A percentile compares a stretch with the other conserved stretches of the same genome.
Evolutionary conservation across 148 eudicot species (phyloP).

Genomic region (Limonium bicolor): DNA sequence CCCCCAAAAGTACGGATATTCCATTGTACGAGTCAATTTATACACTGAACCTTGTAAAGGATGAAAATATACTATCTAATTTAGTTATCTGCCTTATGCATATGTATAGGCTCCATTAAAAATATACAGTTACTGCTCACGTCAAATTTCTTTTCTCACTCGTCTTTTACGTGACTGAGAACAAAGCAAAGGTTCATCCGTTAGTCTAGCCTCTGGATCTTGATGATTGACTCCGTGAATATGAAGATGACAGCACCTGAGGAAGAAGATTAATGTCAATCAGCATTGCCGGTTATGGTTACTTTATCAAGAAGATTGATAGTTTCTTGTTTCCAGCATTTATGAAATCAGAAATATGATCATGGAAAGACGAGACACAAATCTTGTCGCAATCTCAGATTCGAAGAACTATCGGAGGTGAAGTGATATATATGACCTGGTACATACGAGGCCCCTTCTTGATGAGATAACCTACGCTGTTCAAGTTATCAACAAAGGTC

Average conservation of each 20-base stretch:
- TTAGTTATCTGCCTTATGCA: no score
- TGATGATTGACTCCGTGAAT: conserved; percentile 56
- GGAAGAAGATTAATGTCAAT: background rate
- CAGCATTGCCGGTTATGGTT: background rate
- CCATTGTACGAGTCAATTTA: no score
- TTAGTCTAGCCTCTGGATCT: conserved; percentile 33
- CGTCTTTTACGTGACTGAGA: no score
- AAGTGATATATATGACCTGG: conserved; percentile 37
- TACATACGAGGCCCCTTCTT: conserved; percentile 95
- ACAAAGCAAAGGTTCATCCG: no score
- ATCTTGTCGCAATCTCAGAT: background rate
- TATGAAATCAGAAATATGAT: background rate
- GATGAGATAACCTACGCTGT: conserved; percentile 54
- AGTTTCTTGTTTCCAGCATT: background rate
- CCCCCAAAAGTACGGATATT: no score
- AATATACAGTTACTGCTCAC: no score
- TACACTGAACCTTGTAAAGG: no score
- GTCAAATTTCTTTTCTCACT: no score
- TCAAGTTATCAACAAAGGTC: conserved; percentile 63
- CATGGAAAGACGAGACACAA: background rate
- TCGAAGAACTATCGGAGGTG: background rate
- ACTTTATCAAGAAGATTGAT: background rate
- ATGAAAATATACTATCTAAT: no score
- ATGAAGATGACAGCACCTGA: conserved; percentile 38
- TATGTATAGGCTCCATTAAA: no score